Conservation (phyloP, 78 protist species). For the Dictyostelium discoideum region dicty_2.7 NC_007088.5:2094501-2095000, state of each 20-base stretch:
- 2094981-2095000: background rate
- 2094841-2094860: slow-evolving; percentile 57
- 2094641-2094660: slow-evolving; percentile 70
- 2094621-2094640: slow-evolving; percentile 85
- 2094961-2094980: background rate
- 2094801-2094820: slow-evolving; percentile 81
- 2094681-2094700: slow-evolving; percentile 79
- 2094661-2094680: slow-evolving; percentile 69
- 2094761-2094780: slow-evolving; percentile 82
- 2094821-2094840: slow-evolving; percentile 86
- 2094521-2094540: slow-evolving; percentile 56
- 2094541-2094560: slow-evolving; percentile 46
- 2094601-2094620: slow-evolving; percentile 71
- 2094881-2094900: background rate
- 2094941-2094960: background rate
- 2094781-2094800: slow-evolving; percentile 55
- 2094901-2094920: background rate
- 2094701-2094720: slow-evolving; percentile 84
- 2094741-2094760: slow-evolving; percentile 71
- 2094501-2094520: slow-evolving; percentile 81
- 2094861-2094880: background rate
- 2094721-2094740: slow-evolving; percentile 84
- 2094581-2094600: slow-evolving; percentile 78
- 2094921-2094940: background rate
- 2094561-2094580: slow-evolving; percentile 71